phyloP scores from a whole-genome alignment of 2,329 filamentous ascomycete genomes.

The Fusarium penzigii region DNA sequence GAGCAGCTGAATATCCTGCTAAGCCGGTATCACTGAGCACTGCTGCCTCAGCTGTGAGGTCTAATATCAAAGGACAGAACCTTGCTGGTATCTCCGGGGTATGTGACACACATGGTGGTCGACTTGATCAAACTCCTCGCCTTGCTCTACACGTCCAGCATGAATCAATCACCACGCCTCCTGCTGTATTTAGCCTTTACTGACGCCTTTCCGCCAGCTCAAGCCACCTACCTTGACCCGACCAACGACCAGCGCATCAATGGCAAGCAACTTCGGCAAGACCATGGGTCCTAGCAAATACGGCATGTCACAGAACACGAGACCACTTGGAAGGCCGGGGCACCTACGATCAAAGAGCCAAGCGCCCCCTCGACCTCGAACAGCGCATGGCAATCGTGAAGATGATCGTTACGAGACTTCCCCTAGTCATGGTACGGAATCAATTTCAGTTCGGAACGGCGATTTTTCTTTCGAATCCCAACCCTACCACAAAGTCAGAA shows the following conservation, averaged over 20 bases:
- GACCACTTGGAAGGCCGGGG: slow-evolving; percentile 48
- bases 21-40: slow-evolving; percentile 39
- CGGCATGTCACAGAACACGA: slow-evolving; percentile 51
- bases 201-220: slow-evolving; percentile 28
- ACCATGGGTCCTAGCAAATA: slow-evolving; percentile 59
- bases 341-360: slow-evolving; percentile 46
- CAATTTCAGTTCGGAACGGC: slow-evolving; percentile 11
- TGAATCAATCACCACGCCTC: too few species aligned
- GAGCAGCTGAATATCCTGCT: slow-evolving; percentile 52
- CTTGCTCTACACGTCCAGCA: background rate
- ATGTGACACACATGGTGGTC: slow-evolving; percentile 14
- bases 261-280: slow-evolving; percentile 53
- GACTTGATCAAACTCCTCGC: background rate
- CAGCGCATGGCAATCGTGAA: slow-evolving; percentile 43
- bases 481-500: slow-evolving; percentile 28
- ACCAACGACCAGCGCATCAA: slow-evolving; percentile 35
- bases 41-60: slow-evolving; percentile 43
- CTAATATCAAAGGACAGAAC: slow-evolving; percentile 47
- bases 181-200: background rate
- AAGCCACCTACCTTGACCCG: slow-evolving; percentile 42
- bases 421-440: slow-evolving; percentile 39
- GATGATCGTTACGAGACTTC: slow-evolving; percentile 40
- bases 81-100: slow-evolving; percentile 36
- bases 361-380: slow-evolving; percentile 35
- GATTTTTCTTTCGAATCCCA: slow-evolving; percentile 16